Evolutionary conservation across 257 asterid species (phyloP).

Genomic region (Fraxinus americana): DNA sequence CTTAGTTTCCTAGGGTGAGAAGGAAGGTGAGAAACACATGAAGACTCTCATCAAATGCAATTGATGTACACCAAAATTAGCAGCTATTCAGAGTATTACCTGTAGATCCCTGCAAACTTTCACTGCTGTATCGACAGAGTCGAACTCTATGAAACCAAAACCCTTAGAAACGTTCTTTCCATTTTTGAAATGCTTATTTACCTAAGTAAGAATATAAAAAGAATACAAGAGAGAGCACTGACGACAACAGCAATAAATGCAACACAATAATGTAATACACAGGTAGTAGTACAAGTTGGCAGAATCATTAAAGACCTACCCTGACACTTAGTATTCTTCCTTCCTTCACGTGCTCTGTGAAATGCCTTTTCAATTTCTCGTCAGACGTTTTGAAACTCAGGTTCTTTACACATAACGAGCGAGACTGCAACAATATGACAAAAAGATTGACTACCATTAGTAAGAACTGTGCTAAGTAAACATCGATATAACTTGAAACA

Average conservation of each 20-base stretch:
- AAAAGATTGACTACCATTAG: background rate
- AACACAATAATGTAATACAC: background rate
- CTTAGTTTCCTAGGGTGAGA: slow-evolving; percentile 61
- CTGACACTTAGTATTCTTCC: slow-evolving; percentile 81
- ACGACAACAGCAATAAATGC: slow-evolving; percentile 1
- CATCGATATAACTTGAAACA: slow-evolving; percentile 1
- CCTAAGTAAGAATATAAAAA: slow-evolving; percentile 42
- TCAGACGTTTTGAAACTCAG: slow-evolving; percentile 86
- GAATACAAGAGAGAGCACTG: background rate
- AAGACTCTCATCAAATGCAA: background rate
- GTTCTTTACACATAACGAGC: slow-evolving; percentile 89
- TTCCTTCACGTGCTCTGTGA: slow-evolving; percentile 64
- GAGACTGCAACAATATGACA: slow-evolving; percentile 57
- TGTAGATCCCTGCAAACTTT: slow-evolving; percentile 76
- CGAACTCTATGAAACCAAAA: slow-evolving; percentile 89
- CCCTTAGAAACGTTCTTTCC: slow-evolving; percentile 92
- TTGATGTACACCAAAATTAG: background rate
- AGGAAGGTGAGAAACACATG: background rate
- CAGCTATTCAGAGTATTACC: slow-evolving; percentile 37
- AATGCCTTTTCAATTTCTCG: slow-evolving; percentile 72
- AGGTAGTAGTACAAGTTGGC: slow-evolving; percentile 13
- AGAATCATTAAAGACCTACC: slow-evolving; percentile 51
- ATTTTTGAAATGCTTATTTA: slow-evolving; percentile 82
- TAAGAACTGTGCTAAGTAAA: background rate
- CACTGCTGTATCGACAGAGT: slow-evolving; percentile 74